Evolutionary conservation across 1,284 basidiomycete genomes (phyloP).

Genomic region (Ceratobasidium sp.): DNA sequence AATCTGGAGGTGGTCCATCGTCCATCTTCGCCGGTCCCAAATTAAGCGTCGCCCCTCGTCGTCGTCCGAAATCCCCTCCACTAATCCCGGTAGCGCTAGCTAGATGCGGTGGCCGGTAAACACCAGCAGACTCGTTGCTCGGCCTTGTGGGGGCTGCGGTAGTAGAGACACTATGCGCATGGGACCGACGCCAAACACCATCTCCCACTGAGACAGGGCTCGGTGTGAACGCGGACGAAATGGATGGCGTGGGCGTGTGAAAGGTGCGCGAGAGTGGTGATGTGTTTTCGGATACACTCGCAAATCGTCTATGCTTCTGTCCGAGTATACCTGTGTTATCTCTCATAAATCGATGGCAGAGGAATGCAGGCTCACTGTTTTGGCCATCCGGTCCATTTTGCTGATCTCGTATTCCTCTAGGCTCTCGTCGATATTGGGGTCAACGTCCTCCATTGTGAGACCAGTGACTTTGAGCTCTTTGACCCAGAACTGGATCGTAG

Average conservation of each 20-base stretch:
- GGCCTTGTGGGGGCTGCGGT: slow-evolving; percentile 15
- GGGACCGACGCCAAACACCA: slow-evolving; percentile 28
- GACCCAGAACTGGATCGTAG: slow-evolving; percentile 37
- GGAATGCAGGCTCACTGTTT: slow-evolving; percentile 13
- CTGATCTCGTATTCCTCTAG: slow-evolving; percentile 28
- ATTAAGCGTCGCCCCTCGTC: slow-evolving; percentile 27
- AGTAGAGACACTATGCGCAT: slow-evolving; percentile 28
- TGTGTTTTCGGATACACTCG: slow-evolving; percentile 33
- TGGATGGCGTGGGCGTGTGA: slow-evolving; percentile 34
- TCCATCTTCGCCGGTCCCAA: slow-evolving; percentile 24
- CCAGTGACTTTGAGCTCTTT: slow-evolving; percentile 33
- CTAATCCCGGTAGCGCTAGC: slow-evolving; percentile 18
- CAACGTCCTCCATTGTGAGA: slow-evolving; percentile 37
- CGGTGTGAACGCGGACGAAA: slow-evolving; percentile 35
- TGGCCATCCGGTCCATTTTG: slow-evolving; percentile 40
- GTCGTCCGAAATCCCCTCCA: slow-evolving; percentile 35
- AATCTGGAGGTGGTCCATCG: background rate
- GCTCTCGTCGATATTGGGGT: slow-evolving; percentile 34
- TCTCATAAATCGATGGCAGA: background rate
- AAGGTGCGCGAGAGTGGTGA: slow-evolving; percentile 10
- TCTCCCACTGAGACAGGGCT: slow-evolving; percentile 35
- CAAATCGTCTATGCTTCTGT: slow-evolving; percentile 34
- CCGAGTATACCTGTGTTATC: background rate
- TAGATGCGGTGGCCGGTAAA: slow-evolving; percentile 36
- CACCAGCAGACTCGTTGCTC: slow-evolving; percentile 17